Evolutionary conservation across 495 filamentous ascomycete genomes (phyloP), one percentile per base, ranked within the genome.

Genomic region (Penicillium lagena): DNA sequence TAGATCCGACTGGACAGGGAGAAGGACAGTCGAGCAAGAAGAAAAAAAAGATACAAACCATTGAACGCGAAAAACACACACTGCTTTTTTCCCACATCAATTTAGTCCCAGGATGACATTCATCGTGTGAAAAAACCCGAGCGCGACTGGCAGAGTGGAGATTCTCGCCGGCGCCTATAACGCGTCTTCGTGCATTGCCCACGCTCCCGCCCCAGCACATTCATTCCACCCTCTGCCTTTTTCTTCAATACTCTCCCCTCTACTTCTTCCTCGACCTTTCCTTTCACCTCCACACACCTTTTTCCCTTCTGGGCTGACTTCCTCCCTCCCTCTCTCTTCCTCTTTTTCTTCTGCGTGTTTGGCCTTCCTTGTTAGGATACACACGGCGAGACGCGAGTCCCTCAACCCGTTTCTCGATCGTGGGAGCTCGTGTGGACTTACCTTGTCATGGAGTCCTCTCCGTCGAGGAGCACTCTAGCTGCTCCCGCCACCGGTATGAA

Each of bases 401-500:
- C 52, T 53, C 45, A 47, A 53, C 44, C 48, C 41, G 37, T 49
- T 48, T 47, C 41, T 39, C 35, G 40, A 47, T 33, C 29, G 12
- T 28, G 43, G 47, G 38, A 48, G 37, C 47, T 51, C 42, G 42
- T 51, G 34, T 49, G 37, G 45, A 40, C 33, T 53, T 40, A 14
- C 9, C 31, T 31, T 47, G 62, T 42, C 49, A 74, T 74, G 69
- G 71, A 70, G 47, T 70, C 71, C 14, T 72, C 71, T 51, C 66
- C 70, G 29, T 55, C 58, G n/a, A 59, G 62, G 54, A 62, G 55
- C 48, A 51, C 43, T 41, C 50, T 54, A 38, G 53, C 44, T 51
- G 59, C 77, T 58, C 66, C 73, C 40, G 66, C 70, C 11, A 76
- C 78, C 39, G 81, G 87, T 50, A 64, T 82, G 44, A 94, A 94